Evolutionary conservation across 1,284 basidiomycete genomes (phyloP).

Genomic region (Exobasidium rhododendri): DNA sequence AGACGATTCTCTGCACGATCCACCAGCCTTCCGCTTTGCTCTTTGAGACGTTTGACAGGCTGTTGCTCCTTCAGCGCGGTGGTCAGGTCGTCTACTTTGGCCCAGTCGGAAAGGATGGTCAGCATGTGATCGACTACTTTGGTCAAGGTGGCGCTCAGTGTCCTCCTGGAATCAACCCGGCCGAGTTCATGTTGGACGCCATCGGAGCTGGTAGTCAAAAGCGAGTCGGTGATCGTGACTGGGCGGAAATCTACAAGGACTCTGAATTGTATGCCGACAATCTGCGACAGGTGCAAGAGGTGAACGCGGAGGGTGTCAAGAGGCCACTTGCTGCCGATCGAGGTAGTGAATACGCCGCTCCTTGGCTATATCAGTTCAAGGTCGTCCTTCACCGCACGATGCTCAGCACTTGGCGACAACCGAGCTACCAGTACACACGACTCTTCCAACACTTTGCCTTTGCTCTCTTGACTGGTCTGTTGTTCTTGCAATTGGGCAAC

Average conservation of each 20-base stretch:
- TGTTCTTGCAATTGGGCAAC: slow-evolving; percentile 73
- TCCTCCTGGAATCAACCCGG: slow-evolving; percentile 59
- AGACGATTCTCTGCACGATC: slow-evolving; percentile 61
- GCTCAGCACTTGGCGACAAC: slow-evolving; percentile 56
- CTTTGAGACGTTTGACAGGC: slow-evolving; percentile 66
- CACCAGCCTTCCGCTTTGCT: slow-evolving; percentile 70
- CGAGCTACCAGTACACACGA: slow-evolving; percentile 61
- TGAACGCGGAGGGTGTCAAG: slow-evolving; percentile 57
- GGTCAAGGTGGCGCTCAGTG: slow-evolving; percentile 60
- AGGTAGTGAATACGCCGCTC: slow-evolving; percentile 61
- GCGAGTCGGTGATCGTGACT: slow-evolving; percentile 49
- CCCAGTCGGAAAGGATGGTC: slow-evolving; percentile 60
- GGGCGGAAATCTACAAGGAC: slow-evolving; percentile 56
- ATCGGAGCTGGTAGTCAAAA: slow-evolving; percentile 54
- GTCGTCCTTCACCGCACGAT: slow-evolving; percentile 72
- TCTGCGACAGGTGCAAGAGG: slow-evolving; percentile 56
- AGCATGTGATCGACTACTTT: slow-evolving; percentile 61
- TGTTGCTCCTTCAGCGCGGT: slow-evolving; percentile 55
- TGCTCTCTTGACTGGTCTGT: slow-evolving; percentile 74
- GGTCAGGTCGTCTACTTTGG: slow-evolving; percentile 62
- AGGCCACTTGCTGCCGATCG: slow-evolving; percentile 40
- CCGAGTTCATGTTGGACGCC: slow-evolving; percentile 58
- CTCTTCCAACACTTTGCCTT: slow-evolving; percentile 65
- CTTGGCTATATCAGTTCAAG: slow-evolving; percentile 74
- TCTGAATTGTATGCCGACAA: slow-evolving; percentile 52